These are phyloP conservation scores for Fulvia fulva DNA, from an alignment of 2,329 filamentous ascomycete species.

Conservation along the genomic window DNA sequence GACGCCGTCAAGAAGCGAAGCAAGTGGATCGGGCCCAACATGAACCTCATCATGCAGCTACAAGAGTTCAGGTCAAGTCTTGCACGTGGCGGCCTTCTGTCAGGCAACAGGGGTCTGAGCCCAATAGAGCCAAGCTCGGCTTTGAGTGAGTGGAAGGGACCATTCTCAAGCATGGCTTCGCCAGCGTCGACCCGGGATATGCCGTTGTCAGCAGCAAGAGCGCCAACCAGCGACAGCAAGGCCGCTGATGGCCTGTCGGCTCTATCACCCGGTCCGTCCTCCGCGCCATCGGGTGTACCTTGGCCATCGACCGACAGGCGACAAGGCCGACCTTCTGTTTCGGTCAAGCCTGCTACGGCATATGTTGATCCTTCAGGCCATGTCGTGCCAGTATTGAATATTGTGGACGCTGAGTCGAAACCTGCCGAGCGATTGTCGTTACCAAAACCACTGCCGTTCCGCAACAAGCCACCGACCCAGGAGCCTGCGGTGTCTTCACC, in stretches of 20 bases:
- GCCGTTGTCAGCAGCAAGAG: conserved; percentile 22
- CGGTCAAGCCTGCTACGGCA: conserved; percentile 52
- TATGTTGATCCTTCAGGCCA: conserved; percentile 36
- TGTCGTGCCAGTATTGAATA: conserved; percentile 30
- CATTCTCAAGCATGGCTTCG: conserved; percentile 25
- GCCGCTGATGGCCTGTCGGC: conserved; percentile 26
- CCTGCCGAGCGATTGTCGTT: neutral
- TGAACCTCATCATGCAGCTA: conserved; percentile 86
- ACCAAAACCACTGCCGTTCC: neutral
- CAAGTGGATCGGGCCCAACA: conserved; percentile 85
- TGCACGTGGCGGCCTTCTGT: conserved; percentile 33
- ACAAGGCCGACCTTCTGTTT: conserved; percentile 18
- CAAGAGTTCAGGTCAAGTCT: conserved; percentile 66
- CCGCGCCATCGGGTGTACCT: conserved; percentile 60
- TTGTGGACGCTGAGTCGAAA: conserved; percentile 17
- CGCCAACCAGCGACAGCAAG: conserved; percentile 7
- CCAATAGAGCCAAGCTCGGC: conserved; percentile 34
- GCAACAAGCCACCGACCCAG: neutral
- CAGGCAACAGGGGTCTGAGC: conserved; percentile 30
- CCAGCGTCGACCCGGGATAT: conserved; percentile 7
- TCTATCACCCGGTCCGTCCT: conserved; percentile 58
- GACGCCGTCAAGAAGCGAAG: conserved; percentile 76
- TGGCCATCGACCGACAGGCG: conserved; percentile 52
- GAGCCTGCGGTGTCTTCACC: conserved; percentile 33
- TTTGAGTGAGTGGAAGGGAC: conserved; percentile 31